A percentile compares a stretch with the other conserved stretches of the same genome.
Evolutionary conservation across 1,284 basidiomycete genomes (phyloP).

Genomic region (Filobasidium uniguttulatum): DNA sequence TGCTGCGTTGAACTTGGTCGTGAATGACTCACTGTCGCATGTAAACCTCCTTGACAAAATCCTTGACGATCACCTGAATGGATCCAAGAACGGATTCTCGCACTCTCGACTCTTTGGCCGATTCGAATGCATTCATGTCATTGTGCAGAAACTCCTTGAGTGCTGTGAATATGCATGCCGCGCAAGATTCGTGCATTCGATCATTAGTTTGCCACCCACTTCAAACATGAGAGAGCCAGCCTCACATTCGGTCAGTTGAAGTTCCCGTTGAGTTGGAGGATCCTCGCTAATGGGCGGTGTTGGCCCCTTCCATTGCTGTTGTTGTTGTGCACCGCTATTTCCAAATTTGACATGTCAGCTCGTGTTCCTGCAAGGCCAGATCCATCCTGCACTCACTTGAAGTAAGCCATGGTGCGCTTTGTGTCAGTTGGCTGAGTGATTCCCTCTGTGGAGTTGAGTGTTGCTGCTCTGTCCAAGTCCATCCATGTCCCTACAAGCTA

Average conservation of each 20-base stretch:
- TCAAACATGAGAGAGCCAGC: background rate
- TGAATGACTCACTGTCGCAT: slow-evolving; percentile 40
- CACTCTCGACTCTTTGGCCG: slow-evolving; percentile 70
- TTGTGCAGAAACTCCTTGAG: slow-evolving; percentile 60
- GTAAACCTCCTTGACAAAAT: slow-evolving; percentile 79
- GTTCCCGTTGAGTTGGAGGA: slow-evolving; percentile 55
- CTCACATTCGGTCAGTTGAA: slow-evolving; percentile 59
- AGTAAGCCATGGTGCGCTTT: too few species aligned
- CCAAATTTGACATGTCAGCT: too few species aligned
- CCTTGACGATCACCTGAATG: slow-evolving; percentile 77
- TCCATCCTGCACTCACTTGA: too few species aligned
- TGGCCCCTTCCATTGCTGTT: slow-evolving; percentile 31
- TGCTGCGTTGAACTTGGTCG: too few species aligned
- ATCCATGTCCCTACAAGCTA: too few species aligned
- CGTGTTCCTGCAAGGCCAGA: too few species aligned
- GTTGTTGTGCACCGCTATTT: background rate
- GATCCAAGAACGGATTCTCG: slow-evolving; percentile 87
- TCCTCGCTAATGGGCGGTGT: slow-evolving; percentile 83
- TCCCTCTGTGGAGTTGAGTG: too few species aligned
- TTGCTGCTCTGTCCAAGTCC: too few species aligned
- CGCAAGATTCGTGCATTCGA: background rate
- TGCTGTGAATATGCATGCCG: slow-evolving; percentile 8
- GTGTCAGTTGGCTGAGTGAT: too few species aligned
- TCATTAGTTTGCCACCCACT: background rate
- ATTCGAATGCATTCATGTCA: slow-evolving; percentile 75